Percentiles rank a stretch among this genome's conserved stretches.
phyloP scores from a whole-genome alignment of 345 rosid species.

The Acer negundo region DNA sequence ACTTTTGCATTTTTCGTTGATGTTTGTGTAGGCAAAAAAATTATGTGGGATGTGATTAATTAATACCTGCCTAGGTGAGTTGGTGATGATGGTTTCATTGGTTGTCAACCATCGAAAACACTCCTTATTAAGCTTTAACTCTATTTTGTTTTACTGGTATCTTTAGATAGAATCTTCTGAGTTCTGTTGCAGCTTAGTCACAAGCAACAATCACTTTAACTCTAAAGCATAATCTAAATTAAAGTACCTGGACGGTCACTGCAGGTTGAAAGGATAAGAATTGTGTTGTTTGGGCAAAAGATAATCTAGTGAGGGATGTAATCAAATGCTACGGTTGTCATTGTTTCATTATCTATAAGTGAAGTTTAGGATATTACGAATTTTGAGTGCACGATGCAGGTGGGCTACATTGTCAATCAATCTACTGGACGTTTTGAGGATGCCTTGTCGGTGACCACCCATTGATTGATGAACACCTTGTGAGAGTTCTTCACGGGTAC shows the following conservation, averaged over 20 bases:
- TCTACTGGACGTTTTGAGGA: conserved; percentile 70
- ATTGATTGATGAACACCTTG: conserved; percentile 58
- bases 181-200: not conserved
- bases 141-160: not conserved
- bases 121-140: not conserved
- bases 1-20: not conserved
- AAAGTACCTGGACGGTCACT: too few relatives aligned
- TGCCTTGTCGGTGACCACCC: conserved; percentile 91
- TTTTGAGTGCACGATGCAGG: too few relatives aligned
- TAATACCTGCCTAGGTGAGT: not conserved
- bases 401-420: conserved; percentile 86
- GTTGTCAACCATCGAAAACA: not conserved
- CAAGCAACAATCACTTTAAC: too few relatives aligned
- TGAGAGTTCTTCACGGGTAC: conserved; percentile 66
- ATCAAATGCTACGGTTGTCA: too few relatives aligned
- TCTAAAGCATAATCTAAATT: too few relatives aligned
- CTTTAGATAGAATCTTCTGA: not conserved
- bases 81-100: not conserved
- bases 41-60: not conserved
- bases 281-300: too few relatives aligned
- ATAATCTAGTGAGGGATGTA: too few relatives aligned
- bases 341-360: too few relatives aligned
- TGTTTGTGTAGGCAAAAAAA: not conserved
- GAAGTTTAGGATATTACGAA: too few relatives aligned
- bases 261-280: too few relatives aligned